Evolutionary conservation across 73 alveolate species (phyloP).

Genomic region (Tetrahymena thermophila): DNA sequence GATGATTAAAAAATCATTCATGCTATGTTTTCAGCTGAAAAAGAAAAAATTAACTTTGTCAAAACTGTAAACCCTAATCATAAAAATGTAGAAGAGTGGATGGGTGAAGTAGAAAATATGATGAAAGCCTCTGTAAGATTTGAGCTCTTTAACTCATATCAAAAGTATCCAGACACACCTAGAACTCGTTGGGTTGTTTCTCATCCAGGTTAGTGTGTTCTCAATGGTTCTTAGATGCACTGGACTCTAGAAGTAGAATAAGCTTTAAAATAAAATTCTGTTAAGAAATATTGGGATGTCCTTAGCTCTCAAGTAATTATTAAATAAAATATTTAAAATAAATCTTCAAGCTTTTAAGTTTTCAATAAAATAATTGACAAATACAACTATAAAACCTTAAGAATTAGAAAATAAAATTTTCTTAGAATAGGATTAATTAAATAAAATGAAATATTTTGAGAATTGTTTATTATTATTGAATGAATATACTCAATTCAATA

Average conservation of each 20-base stretch:
- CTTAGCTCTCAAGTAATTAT: not conserved
- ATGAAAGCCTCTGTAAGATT: conserved; percentile 75
- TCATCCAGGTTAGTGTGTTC: conserved; percentile 94
- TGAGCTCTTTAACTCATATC: conserved; percentile 75
- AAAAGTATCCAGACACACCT: conserved; percentile 74
- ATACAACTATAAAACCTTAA: too few species aligned
- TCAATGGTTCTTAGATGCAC: conserved; percentile 79
- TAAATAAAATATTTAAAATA: not conserved
- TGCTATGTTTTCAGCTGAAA: conserved; percentile 92
- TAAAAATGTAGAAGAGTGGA: conserved; percentile 42
- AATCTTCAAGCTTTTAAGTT: too few species aligned
- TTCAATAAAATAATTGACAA: too few species aligned
- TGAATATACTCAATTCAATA: too few species aligned
- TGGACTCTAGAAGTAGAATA: conserved; percentile 95
- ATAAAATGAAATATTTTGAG: too few species aligned
- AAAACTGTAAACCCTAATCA: conserved; percentile 37
- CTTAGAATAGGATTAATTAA: too few species aligned
- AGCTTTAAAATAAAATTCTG: conserved; percentile 53
- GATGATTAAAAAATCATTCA: conserved; percentile 74
- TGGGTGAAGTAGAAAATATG: conserved; percentile 54
- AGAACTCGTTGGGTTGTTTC: conserved; percentile 83
- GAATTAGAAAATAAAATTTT: too few species aligned
- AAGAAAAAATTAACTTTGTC: conserved; percentile 74
- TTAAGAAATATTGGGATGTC: conserved; percentile 30
- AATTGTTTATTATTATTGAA: too few species aligned